Conservation (phyloP, 176 grass and related monocot genomes). For the Bromus sterilis region DNA sequence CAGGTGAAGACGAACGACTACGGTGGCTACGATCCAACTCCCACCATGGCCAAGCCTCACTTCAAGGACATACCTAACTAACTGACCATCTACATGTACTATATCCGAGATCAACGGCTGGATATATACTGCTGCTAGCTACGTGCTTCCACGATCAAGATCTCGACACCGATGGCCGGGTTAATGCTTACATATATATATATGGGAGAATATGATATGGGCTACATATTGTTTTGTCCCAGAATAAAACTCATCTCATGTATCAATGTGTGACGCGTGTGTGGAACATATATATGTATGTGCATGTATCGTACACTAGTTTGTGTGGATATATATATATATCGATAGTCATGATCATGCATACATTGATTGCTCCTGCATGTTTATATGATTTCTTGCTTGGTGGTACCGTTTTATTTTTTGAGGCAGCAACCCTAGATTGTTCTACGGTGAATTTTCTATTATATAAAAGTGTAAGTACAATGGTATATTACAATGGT, state of each 20-base stretch:
- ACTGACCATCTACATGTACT: neutral
- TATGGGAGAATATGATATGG: neutral
- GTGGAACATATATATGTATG: neutral
- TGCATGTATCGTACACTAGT: neutral
- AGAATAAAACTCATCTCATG: conserved; percentile 17
- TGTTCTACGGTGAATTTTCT: no score
- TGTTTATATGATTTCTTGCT: neutral
- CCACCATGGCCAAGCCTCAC: conserved; percentile 63
- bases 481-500: no score
- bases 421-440: no score
- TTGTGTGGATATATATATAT: neutral
- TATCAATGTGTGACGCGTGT: neutral
- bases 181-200: neutral
- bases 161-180: neutral
- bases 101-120: neutral
- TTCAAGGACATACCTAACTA: conserved; percentile 77
- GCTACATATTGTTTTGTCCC: conserved; percentile 6
- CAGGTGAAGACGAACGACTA: conserved; percentile 66
- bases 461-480: no score
- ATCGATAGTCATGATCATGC: neutral
- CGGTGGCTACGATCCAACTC: conserved; percentile 39
- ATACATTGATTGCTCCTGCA: neutral
- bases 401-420: no score
- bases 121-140: neutral
- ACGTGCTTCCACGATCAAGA: neutral